A percentile compares a stretch with the other conserved stretches of the same genome.
These are phyloP conservation scores for Phlebiopsis flavidoalba DNA, from an alignment of 768 basidiomycete species.

Conservation along the genomic window DNA sequence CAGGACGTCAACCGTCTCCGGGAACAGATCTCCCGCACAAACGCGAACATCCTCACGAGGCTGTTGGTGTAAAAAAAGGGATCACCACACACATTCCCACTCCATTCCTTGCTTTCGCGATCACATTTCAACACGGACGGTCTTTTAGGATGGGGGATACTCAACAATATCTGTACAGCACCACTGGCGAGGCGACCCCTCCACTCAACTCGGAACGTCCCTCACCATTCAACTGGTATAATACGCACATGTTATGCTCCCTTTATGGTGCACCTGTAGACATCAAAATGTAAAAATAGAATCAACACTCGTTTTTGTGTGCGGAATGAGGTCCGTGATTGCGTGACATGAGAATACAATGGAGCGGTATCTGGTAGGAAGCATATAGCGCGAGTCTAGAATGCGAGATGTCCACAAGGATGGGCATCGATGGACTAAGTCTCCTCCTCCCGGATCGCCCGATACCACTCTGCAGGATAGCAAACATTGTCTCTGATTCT, in stretches of 20 bases:
- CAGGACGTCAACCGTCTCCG: constrained; percentile 73
- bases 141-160: constrained; percentile 21
- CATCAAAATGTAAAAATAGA: constrained; percentile 3
- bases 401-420: not conserved
- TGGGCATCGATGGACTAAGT: constrained; percentile 27
- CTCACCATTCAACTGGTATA: constrained; percentile 13
- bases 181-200: constrained; percentile 11
- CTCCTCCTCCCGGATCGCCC: constrained; percentile 94
- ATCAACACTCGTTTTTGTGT: not conserved
- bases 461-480: constrained; percentile 87
- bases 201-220: constrained; percentile 18
- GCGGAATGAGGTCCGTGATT: not conserved
- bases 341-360: not conserved
- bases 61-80: constrained; percentile 52
- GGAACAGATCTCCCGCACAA: constrained; percentile 72
- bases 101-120: not conserved
- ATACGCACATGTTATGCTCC: constrained; percentile 1
- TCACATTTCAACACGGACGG: constrained; percentile 32
- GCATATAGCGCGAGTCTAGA: not conserved
- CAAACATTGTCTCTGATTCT: constrained; percentile 93
- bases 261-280: constrained; percentile 9
- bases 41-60: constrained; percentile 86
- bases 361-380: constrained; percentile 1
- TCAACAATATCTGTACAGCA: constrained; percentile 36
- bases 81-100: not conserved